Conservation (phyloP, 305 asterid genomes). For the Withania somnifera region DNA sequence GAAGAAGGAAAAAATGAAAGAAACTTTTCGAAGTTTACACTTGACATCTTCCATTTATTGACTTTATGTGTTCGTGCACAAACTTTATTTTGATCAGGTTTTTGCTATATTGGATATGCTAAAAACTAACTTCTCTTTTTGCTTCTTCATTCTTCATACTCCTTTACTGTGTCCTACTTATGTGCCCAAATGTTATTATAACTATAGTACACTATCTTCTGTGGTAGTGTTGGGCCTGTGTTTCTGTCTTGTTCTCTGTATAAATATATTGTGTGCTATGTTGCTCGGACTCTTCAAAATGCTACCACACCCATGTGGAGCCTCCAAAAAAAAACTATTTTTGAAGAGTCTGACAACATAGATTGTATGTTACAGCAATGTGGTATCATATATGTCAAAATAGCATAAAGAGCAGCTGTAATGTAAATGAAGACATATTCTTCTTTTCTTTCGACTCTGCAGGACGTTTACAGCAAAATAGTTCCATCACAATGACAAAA, state of each 20-base stretch:
- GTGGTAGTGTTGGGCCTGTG: neutral
- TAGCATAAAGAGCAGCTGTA: neutral
- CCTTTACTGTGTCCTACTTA: neutral
- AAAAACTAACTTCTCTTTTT: neutral
- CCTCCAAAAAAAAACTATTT: no score
- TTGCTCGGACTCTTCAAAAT: no score
- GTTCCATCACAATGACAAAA: neutral
- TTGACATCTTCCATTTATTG: neutral
- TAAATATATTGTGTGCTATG: neutral
- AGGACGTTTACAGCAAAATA: neutral
- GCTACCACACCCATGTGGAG: no score
- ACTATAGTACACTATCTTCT: neutral
- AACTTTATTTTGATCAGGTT: neutral
- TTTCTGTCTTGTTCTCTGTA: neutral
- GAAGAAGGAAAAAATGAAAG: neutral
- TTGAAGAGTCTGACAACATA: no score
- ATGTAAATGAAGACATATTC: neutral
- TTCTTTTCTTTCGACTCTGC: neutral
- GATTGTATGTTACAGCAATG: neutral
- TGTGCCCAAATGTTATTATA: neutral
- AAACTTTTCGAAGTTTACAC: neutral
- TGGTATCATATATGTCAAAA: neutral
- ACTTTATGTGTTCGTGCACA: neutral
- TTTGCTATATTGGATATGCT: neutral
- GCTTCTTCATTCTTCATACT: neutral